phyloP scores from a whole-genome alignment of 208 protist genomes.

The Trypanosoma platydactyli region DNA sequence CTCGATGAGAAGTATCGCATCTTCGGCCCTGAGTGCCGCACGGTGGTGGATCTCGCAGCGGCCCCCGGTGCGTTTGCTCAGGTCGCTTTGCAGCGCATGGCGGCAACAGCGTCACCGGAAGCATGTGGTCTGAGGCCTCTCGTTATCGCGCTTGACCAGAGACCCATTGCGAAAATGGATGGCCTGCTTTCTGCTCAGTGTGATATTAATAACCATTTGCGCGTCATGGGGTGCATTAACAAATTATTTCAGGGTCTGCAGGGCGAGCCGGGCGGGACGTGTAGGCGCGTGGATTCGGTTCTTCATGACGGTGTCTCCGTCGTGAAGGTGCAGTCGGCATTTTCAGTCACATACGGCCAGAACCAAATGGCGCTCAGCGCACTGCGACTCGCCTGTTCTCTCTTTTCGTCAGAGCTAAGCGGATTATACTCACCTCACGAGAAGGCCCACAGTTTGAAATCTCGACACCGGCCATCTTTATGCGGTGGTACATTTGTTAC shows the following conservation, averaged over 20 bases:
- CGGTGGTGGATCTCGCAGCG: slow-evolving; percentile 70
- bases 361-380: slow-evolving; percentile 74
- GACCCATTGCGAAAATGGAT: slow-evolving; percentile 46
- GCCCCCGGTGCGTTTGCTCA: slow-evolving; percentile 73
- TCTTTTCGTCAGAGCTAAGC: slow-evolving; percentile 34
- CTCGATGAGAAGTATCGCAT: slow-evolving; percentile 48
- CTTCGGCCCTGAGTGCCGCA: slow-evolving; percentile 33
- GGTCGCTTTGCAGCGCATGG: slow-evolving; percentile 64
- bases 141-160: slow-evolving; percentile 67
- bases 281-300: slow-evolving; percentile 43
- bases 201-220: slow-evolving; percentile 54
- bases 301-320: slow-evolving; percentile 81
- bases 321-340: slow-evolving; percentile 48
- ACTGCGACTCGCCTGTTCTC: slow-evolving; percentile 44
- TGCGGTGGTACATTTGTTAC: slow-evolving; percentile 46
- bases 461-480: not conserved
- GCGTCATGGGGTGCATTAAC: slow-evolving; percentile 17
- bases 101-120: not conserved
- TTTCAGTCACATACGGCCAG: slow-evolving; percentile 76
- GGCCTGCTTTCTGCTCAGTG: slow-evolving; percentile 34
- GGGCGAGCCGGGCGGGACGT: not conserved
- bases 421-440: not conserved
- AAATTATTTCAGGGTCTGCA: not conserved
- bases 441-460: not conserved
- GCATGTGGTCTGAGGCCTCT: slow-evolving; percentile 16